Base-by-base conservation (phyloP, 2,329 filamentous ascomycete genomes). In the Juglanconis sp. region DNA sequence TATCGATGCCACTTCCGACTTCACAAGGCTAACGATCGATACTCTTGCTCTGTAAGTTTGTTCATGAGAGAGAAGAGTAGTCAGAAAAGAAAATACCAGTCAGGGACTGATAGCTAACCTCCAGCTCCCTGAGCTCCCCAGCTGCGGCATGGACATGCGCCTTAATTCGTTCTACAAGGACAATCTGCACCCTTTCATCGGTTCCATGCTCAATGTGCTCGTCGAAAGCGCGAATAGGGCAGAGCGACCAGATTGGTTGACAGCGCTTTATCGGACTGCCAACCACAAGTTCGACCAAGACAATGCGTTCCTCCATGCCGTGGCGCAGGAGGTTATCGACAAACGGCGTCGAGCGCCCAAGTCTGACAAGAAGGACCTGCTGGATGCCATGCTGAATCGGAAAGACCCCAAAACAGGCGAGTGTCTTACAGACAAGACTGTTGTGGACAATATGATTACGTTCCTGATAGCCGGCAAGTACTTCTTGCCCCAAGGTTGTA, bases 361-460 rank as follows among this genome's bases (percentile, higher is more conserved):
- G 4, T 54, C 60, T 8, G 61, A 64, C 9, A 52, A 57, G 5
- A 56, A 66, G 10, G 65, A 66, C 36, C 36, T 64, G 2, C 53
- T 65, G 4, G 59, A 65, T 24, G 56, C 57, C 48, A 65, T 66
- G 65, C 51, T 66, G 32, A 57, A 49, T 7, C 59, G 50, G 30
- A 56, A 53, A 30, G 65, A 66, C 40, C 64, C 65, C 2, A 56
- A 54, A 3, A 65, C 65, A 4, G 64, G 65, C n/a, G 64, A 64
- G 53, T 49, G 53, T 2, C 56, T 64, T 5, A 61, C 60, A 5
- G 62, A 64, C n/a, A 61, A 63, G 46, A 55, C 48, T 4, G 57
- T 66, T n/a, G 55, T 60, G 4, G 57, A 64, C n/a, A 64, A 66
- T 35, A 55, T 64, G 48, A 65, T 66, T 24, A 68, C 10, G 24